These are phyloP conservation scores for Oligophagozyma castellii DNA, from an alignment of 1,139 yeast species.

Conservation along the genomic window DNA sequence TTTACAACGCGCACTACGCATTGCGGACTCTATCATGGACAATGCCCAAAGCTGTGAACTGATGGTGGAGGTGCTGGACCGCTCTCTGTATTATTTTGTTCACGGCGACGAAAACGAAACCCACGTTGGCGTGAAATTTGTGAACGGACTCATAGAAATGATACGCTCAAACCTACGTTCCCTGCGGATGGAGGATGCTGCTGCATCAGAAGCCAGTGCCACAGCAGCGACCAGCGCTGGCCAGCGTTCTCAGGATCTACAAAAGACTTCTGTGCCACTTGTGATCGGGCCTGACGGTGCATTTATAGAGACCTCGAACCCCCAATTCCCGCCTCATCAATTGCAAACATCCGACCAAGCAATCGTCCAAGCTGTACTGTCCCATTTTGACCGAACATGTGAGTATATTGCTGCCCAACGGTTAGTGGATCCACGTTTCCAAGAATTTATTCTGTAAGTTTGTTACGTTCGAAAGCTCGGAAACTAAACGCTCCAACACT, in stretches of 20 bases:
- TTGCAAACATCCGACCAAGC: constrained; percentile 6
- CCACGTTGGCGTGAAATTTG: constrained; percentile 55
- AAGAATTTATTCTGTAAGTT: too few species aligned
- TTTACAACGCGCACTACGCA: constrained; percentile 62
- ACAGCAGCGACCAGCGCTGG: constrained; percentile 1
- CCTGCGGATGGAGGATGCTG: constrained; percentile 30
- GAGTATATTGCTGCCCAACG: constrained; percentile 54
- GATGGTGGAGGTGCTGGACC: constrained; percentile 78
- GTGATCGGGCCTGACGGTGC: constrained; percentile 18
- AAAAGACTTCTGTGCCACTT: background rate
- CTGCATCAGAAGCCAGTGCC: constrained; percentile 14
- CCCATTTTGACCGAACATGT: constrained; percentile 43
- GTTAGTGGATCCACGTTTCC: constrained; percentile 49
- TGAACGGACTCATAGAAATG: constrained; percentile 76
- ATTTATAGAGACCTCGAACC: constrained; percentile 8
- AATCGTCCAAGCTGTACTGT: constrained; percentile 8
- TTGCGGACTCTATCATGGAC: constrained; percentile 80
- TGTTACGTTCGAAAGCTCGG: too few species aligned
- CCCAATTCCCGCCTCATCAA: background rate
- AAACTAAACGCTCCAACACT: too few species aligned
- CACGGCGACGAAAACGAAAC: constrained; percentile 69
- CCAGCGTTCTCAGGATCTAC: constrained; percentile 17
- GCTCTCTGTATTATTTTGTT: constrained; percentile 71
- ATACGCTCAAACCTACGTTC: constrained; percentile 64
- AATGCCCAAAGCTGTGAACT: constrained; percentile 49